phyloP scores from a whole-genome alignment of 225 moss, liverwort and hornwort species.

The Pleurozium schreberi region DNA sequence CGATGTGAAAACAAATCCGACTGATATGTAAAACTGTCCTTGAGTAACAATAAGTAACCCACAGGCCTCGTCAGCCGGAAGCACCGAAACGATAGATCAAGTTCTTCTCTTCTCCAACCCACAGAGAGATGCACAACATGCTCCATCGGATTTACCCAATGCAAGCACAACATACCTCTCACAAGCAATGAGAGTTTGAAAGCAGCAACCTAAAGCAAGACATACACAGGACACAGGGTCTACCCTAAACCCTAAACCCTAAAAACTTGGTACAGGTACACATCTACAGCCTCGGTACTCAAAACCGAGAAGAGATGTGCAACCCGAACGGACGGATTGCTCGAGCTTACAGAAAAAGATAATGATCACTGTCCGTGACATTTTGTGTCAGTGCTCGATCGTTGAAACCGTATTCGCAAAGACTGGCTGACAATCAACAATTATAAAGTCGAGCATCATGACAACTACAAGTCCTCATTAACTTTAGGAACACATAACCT shows the following conservation, averaged over 20 bases:
- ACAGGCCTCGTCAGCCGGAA: not conserved
- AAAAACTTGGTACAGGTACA: not conserved
- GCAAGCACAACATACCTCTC: not conserved
- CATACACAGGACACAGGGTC: not conserved
- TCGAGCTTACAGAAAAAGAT: not conserved
- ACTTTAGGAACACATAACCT: not conserved
- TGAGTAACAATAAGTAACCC: not conserved
- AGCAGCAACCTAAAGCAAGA: not conserved
- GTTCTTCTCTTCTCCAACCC: not conserved
- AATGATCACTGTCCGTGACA: not conserved
- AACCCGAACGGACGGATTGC: not conserved
- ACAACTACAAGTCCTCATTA: not conserved
- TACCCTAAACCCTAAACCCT: not conserved
- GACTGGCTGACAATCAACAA: not conserved
- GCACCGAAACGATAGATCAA: slow-evolving; percentile 25
- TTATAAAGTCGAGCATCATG: not conserved
- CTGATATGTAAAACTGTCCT: too few relatives aligned
- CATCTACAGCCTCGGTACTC: not conserved
- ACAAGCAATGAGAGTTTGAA: not conserved
- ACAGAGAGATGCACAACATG: not conserved
- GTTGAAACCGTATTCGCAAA: slow-evolving; percentile 12
- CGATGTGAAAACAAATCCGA: too few relatives aligned
- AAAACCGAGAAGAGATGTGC: not conserved
- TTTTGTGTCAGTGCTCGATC: slow-evolving; percentile 18
- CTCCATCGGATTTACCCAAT: not conserved